phyloP scores from a whole-genome alignment of 2,329 filamentous ascomycete genomes.

The Spiromastix sp. region DNA sequence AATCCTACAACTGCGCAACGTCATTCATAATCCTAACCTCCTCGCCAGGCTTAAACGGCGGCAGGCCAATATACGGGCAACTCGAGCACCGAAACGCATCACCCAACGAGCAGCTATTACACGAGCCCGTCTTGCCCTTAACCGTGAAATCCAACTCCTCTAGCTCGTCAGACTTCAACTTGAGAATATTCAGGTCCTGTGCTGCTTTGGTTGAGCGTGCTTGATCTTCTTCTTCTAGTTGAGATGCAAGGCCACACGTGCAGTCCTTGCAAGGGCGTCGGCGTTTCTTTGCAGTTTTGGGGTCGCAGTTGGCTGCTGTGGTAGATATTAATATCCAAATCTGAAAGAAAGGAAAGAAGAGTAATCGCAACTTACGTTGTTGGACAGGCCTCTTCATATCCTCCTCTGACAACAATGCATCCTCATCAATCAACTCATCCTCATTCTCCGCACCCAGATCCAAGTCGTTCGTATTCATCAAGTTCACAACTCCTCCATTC shows the following conservation, averaged over 20 bases:
- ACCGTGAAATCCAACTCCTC: conserved; percentile 93
- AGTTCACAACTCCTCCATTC: too few relatives aligned
- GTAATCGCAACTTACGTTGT: conserved; percentile 54
- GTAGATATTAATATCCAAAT: too few relatives aligned
- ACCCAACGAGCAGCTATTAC: conserved; percentile 85
- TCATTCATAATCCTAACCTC: conserved; percentile 84
- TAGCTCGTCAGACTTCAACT: conserved; percentile 66
- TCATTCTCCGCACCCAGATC: conserved; percentile 46
- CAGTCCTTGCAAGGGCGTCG: conserved; percentile 96
- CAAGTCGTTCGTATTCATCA: conserved; percentile 57
- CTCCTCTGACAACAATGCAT: conserved; percentile 73
- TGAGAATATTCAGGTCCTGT: conserved; percentile 43
- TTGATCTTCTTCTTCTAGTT: conserved; percentile 74
- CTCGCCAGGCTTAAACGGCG: conserved; percentile 93
- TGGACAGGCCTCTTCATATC: conserved; percentile 69
- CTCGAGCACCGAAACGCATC: conserved; percentile 72
- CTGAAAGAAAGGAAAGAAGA: neutral
- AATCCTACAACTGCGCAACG: conserved; percentile 71
- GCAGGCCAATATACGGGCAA: conserved; percentile 81
- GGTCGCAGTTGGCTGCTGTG: too few relatives aligned
- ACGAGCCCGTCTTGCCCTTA: conserved; percentile 91
- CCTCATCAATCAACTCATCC: conserved; percentile 78
- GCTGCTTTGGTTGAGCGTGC: conserved; percentile 57
- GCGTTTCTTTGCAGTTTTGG: conserved; percentile 56
- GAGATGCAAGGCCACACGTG: conserved; percentile 82